A percentile compares a stretch with the other conserved stretches of the same genome.
phyloP scores from a whole-genome alignment of 306 rosid species.

The apple (Malus domestica) region ASM211411v1 NC_041794.1:36760001-36760500 shows the following conservation, averaged over 20 bases:
- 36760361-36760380: constrained; percentile 94
- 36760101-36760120: constrained; percentile 96
- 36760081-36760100: constrained; percentile 71
- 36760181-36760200: constrained; percentile 74
- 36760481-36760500: constrained; percentile 36
- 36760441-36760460: constrained; percentile 95
- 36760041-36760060: constrained; percentile 91
- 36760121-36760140: constrained; percentile 87
- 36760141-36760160: constrained; percentile 91
- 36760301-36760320: constrained; percentile 80
- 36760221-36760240: constrained; percentile 85
- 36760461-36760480: constrained; percentile 95
- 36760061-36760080: constrained; percentile 75
- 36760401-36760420: constrained; percentile 82
- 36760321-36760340: constrained; percentile 88
- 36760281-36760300: constrained; percentile 56
- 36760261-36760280: constrained; percentile 71
- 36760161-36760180: constrained; percentile 75
- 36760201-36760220: constrained; percentile 79
- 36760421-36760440: constrained; percentile 80
- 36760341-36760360: constrained; percentile 91
- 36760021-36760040: constrained; percentile 93
- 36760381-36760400: constrained; percentile 77
- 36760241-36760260: constrained; percentile 71
- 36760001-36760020: constrained; percentile 56